Base-by-base conservation (phyloP, 768 basidiomycete genomes). In the Phaeolepiota aurea region DNA sequence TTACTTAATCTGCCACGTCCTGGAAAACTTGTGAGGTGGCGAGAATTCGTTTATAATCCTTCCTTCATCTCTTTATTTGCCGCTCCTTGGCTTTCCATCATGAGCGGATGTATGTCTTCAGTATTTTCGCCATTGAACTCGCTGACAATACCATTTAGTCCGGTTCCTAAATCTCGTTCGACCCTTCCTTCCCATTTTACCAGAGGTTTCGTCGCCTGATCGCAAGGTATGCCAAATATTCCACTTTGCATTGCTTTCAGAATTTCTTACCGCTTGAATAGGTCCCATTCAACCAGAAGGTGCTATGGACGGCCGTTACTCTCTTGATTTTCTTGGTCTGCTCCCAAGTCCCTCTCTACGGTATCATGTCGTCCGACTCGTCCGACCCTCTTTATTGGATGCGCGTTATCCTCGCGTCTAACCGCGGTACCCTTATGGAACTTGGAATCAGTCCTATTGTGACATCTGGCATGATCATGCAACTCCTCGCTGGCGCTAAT, bases 391-490 rank as follows among this genome's bases (percentile, higher is more conserved):
- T 99, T 32, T 97, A 96, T 71, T 98, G 94, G 96, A 92, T 97
- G 86, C 88, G 94, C 65, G 94, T 94, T 69, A 98, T 99, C 66
- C 79, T 99, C 45, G 94, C 96, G 16, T 96, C 91, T 4, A 98
- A 98, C 69, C 79, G 94, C 45, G 96, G 96, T 48, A 98, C 96
- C 1, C 82, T 98, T 46, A 99, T 99, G 96, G 96, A 99, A 65
- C 80, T 99, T 46, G 94, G 96, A 45, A 98, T 98, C 53, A 93
- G 82, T 20, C 96, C 96, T 30, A 96, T 98, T 57, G 79, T 98
- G 59, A 99, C 96, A 7, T 88, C 86, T 38, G 96, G 96, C 55
- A 98, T 97, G 94, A 99, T 97, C 63, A 98, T 99, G 89, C 96
- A 99, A 65, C 82, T 99, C 32, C 75, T 99, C 46, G 92, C 94